Evolutionary conservation across 805 yeast species (phyloP), one percentile per base, ranked within the genome.

Genomic region (Groenewaldozyma tartarivorans): DNA sequence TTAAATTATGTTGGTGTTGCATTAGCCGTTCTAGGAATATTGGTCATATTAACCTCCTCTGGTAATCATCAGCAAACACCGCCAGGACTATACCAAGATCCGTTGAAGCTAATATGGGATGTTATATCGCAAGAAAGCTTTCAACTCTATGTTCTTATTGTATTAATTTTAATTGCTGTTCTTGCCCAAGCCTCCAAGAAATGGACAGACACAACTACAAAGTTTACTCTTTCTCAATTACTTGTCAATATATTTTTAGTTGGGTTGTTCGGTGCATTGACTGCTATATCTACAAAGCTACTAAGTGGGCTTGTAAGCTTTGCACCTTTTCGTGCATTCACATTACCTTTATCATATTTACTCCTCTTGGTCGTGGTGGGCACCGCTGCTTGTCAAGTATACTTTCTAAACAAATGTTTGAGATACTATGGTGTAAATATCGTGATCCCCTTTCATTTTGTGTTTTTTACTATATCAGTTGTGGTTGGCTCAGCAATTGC

Each of bases 391-490:
- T 48, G 65, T 30, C 74, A 72, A 45, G 59, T 69, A 22, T 51
- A 57, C 26, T 58, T 61, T 24, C 51, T 72, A 11, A 62, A 63
- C 45, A 57, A 61, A 15, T 64, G 70, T 2, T 53, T 72, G 31
- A 57, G 57, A 30, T 49, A 55, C 11, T 69, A 66, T 39, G 64
- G 64, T 15, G 66, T 72, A 2, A 67, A 72, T 30, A 61, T 65
- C 4, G 75, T 72, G 2, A 67, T 72, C 5, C 76, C 77, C 0
- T 61, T 69, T 30, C 75, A 71, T 48, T 71, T 70, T 55, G 70
- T 64, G 4, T 61, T 68, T 26, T 71, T 72, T 57, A 69, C 73
- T 1, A 44, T 64, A 6, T 61, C 70, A 2, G 71, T 69, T 2
- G 56, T 66, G 20, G 27, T 62, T 4, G 71, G 71, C n/a, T 67